These are phyloP conservation scores for Cenchrus fungigraminus DNA, from an alignment of 176 grass and related monocot genomes.

Conservation along the genomic window DNA sequence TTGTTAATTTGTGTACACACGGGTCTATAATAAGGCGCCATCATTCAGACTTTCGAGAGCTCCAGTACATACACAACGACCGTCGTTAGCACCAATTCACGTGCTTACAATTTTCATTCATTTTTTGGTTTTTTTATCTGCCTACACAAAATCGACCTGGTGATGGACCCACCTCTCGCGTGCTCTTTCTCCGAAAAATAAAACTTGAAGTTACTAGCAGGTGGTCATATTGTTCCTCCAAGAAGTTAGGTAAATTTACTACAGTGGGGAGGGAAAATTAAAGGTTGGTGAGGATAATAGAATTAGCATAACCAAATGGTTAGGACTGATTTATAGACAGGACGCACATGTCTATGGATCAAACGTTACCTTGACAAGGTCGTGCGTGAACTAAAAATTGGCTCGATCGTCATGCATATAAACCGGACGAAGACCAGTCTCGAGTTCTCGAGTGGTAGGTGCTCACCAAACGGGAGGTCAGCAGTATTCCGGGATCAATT, in stretches of 20 bases:
- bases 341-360: not conserved
- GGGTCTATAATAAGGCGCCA: not conserved
- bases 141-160: no score
- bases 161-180: not conserved
- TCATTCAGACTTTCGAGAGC: constrained; percentile 3
- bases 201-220: not conserved
- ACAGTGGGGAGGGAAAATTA: not conserved
- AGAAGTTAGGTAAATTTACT: not conserved
- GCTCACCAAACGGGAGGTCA: constrained; percentile 3
- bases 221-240: not conserved
- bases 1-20: not conserved
- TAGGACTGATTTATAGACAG: not conserved
- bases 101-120: not conserved
- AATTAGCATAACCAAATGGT: not conserved
- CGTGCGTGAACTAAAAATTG: not conserved
- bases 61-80: constrained; percentile 1
- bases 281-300: constrained; percentile 2
- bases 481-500: not conserved
- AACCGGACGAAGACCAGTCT: constrained; percentile 20
- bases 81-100: not conserved
- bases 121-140: not conserved
- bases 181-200: not conserved
- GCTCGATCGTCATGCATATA: not conserved
- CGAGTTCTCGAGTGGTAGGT: not conserved
- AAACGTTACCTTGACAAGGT: constrained; percentile 33